Evolutionary conservation across 768 basidiomycete genomes (phyloP), one percentile per base, ranked within the genome.

Genomic region (Hypholoma sublateritium): DNA sequence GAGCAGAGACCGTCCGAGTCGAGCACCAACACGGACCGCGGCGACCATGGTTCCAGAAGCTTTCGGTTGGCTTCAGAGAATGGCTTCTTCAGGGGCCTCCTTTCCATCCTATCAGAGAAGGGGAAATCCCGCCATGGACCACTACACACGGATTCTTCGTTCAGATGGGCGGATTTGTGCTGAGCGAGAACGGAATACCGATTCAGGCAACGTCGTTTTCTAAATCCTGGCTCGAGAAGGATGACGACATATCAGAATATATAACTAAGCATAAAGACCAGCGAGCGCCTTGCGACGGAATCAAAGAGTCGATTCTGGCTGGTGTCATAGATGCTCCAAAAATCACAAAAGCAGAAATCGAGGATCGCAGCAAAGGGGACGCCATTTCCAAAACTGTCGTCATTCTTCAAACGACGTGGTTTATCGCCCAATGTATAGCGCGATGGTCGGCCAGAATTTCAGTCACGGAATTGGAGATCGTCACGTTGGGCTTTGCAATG

Each of bases 351-450:
- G 53, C 60, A 11, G 63, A 67, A 28, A 63, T 68, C 13, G 52
- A 53, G 46, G 67, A 70, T 57, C 59, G 60, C 37, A 68, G 67
- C 63, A 77, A 77, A 60, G 71, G 69, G 3, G 69, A 75, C 48
- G 53, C 51, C 1, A 51, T 77, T 4, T 65, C 74, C 2, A 78
- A 78, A 44, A 65, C 57, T 0, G 21, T 76, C 5, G 69, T 71
- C 11, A 32, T 74, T 12, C 21, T 67, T 3, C 77, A 78, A 49
- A 67, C 70, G 7, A 37, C 58, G 0, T 77, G 74, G 73, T 78
- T 77, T 57, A 51, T 67, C 47, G 45, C 66, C 17, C 69, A 74
- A 42, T 67, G 67, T 49, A 63, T 71, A 5, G 61, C 65, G 1
- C 67, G 75, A 6, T 37, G 55, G 34, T 35, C 17, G 3, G 49